Conservation (phyloP, 352 stramenopile genomes). For the Elongisporangium anandrum region DNA sequence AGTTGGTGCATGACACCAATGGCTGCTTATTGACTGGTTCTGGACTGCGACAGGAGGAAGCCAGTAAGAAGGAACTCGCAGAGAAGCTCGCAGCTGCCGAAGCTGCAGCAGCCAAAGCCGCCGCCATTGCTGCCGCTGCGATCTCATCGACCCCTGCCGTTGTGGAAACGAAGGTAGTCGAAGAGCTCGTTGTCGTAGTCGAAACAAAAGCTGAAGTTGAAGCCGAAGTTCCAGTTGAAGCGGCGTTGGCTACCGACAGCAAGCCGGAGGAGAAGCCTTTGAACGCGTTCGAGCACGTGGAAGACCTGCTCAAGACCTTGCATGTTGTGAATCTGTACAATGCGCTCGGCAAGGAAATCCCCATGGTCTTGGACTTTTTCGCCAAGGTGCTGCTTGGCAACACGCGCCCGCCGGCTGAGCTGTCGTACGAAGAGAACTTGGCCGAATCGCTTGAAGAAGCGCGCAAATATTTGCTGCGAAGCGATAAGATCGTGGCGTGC, state of each 20-base stretch:
- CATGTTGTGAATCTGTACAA: constrained; percentile 78
- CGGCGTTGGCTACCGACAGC: constrained; percentile 1
- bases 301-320: constrained; percentile 70
- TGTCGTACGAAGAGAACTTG: constrained; percentile 78
- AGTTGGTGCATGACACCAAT: background rate
- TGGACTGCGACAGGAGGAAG: constrained; percentile 22
- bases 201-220: constrained; percentile 1
- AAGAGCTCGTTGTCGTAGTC: constrained; percentile 3
- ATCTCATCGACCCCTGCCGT: background rate
- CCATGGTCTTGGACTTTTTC: constrained; percentile 82
- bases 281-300: constrained; percentile 48
- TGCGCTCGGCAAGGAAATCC: constrained; percentile 63
- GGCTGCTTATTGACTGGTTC: background rate
- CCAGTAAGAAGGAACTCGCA: constrained; percentile 22
- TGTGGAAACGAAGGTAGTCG: constrained; percentile 7
- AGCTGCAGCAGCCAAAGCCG: constrained; percentile 7
- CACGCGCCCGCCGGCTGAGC: constrained; percentile 65
- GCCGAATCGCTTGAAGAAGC: constrained; percentile 73
- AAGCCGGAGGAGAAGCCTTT: constrained; percentile 7
- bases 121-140: constrained; percentile 1
- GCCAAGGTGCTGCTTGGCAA: constrained; percentile 80
- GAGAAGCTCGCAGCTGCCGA: constrained; percentile 5
- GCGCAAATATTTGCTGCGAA: constrained; percentile 60
- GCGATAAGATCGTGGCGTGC: constrained; percentile 70
- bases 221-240: constrained; percentile 1